Evolutionary conservation across 495 filamentous ascomycete species (phyloP), one percentile per base, ranked within the genome.

Genomic region (Neurospora tetraspora): DNA sequence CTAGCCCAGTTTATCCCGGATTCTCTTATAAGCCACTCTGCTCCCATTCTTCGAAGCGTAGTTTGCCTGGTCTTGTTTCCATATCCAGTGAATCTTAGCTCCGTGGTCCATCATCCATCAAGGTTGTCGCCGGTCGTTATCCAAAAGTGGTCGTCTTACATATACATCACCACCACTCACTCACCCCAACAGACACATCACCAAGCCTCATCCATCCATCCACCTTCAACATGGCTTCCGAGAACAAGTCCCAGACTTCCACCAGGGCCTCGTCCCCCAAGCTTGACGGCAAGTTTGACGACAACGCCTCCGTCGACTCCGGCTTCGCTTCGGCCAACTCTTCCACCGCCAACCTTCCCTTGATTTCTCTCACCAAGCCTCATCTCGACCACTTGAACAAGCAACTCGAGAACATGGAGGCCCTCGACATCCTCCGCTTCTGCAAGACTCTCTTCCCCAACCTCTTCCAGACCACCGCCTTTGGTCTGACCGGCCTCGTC

Each of bases 401-500:
- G 75, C 93, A 96, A 78, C 83, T 99, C 74, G 90, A 94, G 77
- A 89, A 89, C 76, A 91, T 97, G 77, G 88, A 93, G 74, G 82
- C 85, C 39, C 75, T 83, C 89, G 95, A 97, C 76, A 91, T 98
- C 78, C 86, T 99, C 71, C 90, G 88, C 84, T 98, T 97, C 93
- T 94, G 91, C 86, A 90, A 94, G 79, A 91, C 91, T 69, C 92
- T 94, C 71, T 90, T 99, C 77, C 96, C 96, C 71, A 89, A 89
- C 77, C 91, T 99, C 14, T 98, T 91, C 84, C 96, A 99, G 84
- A 94, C 94, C 61, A 98, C 96, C n/a, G 95, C 96, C 45, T 98
- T 99, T 76, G 96, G 96, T 53, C 86, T 98, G 53, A 97, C 94
- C 7, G 96, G 96, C 69, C 90, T 99, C 34, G 96, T 92, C 69